phyloP scores from a whole-genome alignment of 768 basidiomycete species.

The Rhizopogon roseolus region DNA sequence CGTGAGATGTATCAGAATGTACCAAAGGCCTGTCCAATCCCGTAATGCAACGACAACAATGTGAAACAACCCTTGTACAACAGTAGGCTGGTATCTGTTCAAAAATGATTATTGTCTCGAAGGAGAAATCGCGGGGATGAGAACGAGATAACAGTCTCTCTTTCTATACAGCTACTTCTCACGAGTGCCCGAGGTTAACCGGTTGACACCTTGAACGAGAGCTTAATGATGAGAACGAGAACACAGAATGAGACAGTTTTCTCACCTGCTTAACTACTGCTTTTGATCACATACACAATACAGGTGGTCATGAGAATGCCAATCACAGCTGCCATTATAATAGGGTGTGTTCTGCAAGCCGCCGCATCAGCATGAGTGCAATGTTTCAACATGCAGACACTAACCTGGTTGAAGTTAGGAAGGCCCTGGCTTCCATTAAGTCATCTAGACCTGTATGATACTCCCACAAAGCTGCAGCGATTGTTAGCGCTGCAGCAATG shows the following conservation, averaged over 20 bases:
- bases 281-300: conserved; percentile 41
- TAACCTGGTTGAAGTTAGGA: conserved; percentile 54
- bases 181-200: not conserved
- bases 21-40: not conserved
- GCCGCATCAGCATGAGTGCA: not conserved
- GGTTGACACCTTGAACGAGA: not conserved
- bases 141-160: not conserved
- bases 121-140: not conserved
- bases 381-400: conserved; percentile 23
- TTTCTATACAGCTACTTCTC: not conserved
- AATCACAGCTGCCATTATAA: conserved; percentile 46
- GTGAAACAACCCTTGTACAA: not conserved
- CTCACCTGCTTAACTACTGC: conserved; percentile 5
- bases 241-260: not conserved
- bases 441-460: conserved; percentile 57
- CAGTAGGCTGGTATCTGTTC: not conserved
- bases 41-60: not conserved
- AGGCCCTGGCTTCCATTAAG: conserved; percentile 53
- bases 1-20: not conserved
- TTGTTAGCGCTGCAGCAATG: conserved; percentile 45
- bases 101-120: not conserved
- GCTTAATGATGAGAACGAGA: not conserved
- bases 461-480: conserved; percentile 61
- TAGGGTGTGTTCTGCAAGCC: conserved; percentile 42
- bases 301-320: conserved; percentile 47